Percentiles rank a stretch among this genome's conserved stretches.
Conservation (phyloP, 352 stramenopile genomes). For the Thalassiosira oceanica region DNA sequence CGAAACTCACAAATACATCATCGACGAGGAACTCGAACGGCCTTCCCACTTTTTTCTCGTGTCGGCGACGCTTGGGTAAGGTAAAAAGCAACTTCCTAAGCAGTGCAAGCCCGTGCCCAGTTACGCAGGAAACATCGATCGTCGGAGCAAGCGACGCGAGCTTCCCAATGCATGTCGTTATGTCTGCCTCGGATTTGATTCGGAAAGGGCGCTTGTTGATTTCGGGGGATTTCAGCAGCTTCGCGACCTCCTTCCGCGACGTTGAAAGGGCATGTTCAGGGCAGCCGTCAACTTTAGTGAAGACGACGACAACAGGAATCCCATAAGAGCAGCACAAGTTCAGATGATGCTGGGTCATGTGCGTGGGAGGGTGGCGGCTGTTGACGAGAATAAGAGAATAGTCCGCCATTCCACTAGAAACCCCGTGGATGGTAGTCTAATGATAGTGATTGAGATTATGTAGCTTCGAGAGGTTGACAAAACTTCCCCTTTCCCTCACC, state of each 20-base stretch:
- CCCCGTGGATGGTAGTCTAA: slow-evolving; percentile 97
- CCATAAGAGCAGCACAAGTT: slow-evolving; percentile 80
- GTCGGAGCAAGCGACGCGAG: slow-evolving; percentile 89
- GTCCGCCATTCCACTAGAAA: slow-evolving; percentile 95
- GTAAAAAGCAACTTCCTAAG: slow-evolving; percentile 83
- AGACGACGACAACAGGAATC: slow-evolving; percentile 75
- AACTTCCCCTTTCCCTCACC: too few species aligned
- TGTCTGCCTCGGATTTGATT: slow-evolving; percentile 69
- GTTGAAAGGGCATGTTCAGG: slow-evolving; percentile 76
- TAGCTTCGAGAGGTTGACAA: too few species aligned
- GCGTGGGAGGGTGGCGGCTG: slow-evolving; percentile 74
- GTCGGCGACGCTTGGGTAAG: slow-evolving; percentile 70
- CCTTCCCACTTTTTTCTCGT: slow-evolving; percentile 75
- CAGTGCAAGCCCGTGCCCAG: slow-evolving; percentile 89
- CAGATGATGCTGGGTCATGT: slow-evolving; percentile 82
- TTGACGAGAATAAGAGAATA: slow-evolving; percentile 91
- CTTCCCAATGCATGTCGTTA: slow-evolving; percentile 73
- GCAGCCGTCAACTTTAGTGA: slow-evolving; percentile 81
- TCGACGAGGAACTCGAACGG: slow-evolving; percentile 80
- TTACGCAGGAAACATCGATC: slow-evolving; percentile 96
- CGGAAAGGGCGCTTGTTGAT: slow-evolving; percentile 69
- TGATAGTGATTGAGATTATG: too few species aligned
- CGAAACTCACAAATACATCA: slow-evolving; percentile 82
- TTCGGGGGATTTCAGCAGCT: slow-evolving; percentile 65
- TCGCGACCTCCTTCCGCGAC: slow-evolving; percentile 67